phyloP scores from a whole-genome alignment of 345 rosid genomes.

The Nephelium lappaceum region DNA sequence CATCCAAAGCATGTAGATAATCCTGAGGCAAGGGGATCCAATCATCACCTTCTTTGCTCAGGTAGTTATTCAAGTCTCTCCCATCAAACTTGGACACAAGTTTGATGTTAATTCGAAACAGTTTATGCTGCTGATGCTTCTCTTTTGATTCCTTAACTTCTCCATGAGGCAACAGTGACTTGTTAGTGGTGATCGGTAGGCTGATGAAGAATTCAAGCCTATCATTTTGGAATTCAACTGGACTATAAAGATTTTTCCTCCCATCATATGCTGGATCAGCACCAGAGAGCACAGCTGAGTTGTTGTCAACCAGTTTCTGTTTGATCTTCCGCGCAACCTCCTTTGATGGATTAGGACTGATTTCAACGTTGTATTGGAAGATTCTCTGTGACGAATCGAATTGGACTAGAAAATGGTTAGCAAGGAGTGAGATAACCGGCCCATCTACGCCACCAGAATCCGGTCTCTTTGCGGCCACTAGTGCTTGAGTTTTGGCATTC shows the following conservation, averaged over 20 bases:
- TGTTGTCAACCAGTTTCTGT: conserved; percentile 67
- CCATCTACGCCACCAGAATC: conserved; percentile 91
- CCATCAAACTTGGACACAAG: conserved; percentile 88
- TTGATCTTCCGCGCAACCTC: conserved; percentile 87
- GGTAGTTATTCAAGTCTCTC: conserved; percentile 58
- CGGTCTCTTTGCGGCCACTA: conserved; percentile 72
- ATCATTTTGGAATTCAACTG: conserved; percentile 81
- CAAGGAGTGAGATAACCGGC: conserved; percentile 68
- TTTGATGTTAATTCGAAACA: conserved; percentile 69
- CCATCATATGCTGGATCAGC: conserved; percentile 84
- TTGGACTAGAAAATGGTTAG: conserved; percentile 89
- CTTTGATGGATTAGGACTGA: conserved; percentile 77
- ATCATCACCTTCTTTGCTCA: conserved; percentile 68
- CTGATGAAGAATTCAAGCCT: conserved; percentile 82
- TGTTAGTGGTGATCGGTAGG: conserved; percentile 74
- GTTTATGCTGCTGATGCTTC: conserved; percentile 57
- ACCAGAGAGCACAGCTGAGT: conserved; percentile 57
- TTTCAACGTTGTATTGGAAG: conserved; percentile 91
- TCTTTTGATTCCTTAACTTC: conserved; percentile 43
- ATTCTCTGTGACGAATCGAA: conserved; percentile 67
- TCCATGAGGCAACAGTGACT: conserved; percentile 27
- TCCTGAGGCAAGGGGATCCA: conserved; percentile 90
- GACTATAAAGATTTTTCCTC: conserved; percentile 76
- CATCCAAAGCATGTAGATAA: conserved; percentile 92
- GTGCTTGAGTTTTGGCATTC: conserved; percentile 39